Evolutionary conservation across 495 filamentous ascomycete species (phyloP), one percentile per base, ranked within the genome.

Genomic region (Darksidea phi): DNA sequence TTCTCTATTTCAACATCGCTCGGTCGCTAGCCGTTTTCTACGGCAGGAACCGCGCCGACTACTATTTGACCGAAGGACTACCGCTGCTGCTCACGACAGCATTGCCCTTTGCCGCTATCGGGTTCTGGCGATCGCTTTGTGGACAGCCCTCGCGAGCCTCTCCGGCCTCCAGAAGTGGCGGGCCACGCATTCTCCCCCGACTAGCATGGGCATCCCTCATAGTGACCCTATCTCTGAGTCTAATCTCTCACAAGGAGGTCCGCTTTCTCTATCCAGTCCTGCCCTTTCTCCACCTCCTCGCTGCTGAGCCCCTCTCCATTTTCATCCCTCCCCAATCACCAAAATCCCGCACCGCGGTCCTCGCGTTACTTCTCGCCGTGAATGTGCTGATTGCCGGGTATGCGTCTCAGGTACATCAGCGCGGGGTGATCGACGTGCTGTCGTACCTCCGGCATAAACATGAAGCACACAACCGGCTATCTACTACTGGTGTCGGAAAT

Each of bases 261-360:
- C 90, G 94, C 64, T 98, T 98, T 76, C 88, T 97, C 63, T 96
- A 96, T 69, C 95, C 94, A 5, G 82, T 97, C 38, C 80, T 98
- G 0, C 94, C 94, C 4, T 78, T 87, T 17, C 79, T 98, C 13
- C 91, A 96, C 71, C 77, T 95, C 62, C 78, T 97, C 45, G 81
- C 87, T 5, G 88, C 90, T 0, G 80, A 83, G 1, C 80, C 85
- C 18, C 73, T 89, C 20, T 76, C 82, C 2, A 75, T 78, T 24
- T 92, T 88, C 75, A 91, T 91, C 67, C 11, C 48, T 6, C 38
- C 57, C 47, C 60, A 67, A 6, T 47, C 67, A n/a, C 37, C 70
- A 3, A 20, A 51, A 18, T 55, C 68, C 18, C 54, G 41, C 28
- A 61, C 32, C 43, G 54, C 50, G 23, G 56, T 66, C 58, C 59